These are phyloP conservation scores for Acmispon strigosus DNA, from an alignment of 306 rosid genomes.

Conservation along the genomic window DNA sequence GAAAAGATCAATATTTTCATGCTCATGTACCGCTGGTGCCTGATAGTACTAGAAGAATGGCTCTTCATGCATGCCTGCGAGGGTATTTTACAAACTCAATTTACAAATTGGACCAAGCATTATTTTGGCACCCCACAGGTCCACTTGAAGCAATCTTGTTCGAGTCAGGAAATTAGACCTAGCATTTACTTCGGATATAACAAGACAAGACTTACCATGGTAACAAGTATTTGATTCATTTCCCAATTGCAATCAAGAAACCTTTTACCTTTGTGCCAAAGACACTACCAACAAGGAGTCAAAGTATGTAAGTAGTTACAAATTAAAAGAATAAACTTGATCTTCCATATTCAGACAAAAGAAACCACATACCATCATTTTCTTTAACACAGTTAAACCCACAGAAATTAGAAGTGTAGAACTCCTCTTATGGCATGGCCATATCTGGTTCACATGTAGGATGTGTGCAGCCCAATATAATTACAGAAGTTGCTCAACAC, in stretches of 20 bases:
- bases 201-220: not conserved
- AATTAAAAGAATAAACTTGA: not conserved
- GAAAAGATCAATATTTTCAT: not conserved
- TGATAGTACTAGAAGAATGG: no score
- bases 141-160: no score
- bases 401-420: not conserved
- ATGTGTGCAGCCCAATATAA: not conserved
- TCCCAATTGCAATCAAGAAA: not conserved
- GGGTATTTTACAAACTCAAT: no score
- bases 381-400: not conserved
- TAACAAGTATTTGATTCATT: not conserved
- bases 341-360: not conserved
- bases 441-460: not conserved
- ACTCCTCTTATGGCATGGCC: slow-evolving; percentile 5
- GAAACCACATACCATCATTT: not conserved
- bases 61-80: no score
- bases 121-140: no score
- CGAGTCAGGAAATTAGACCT: no score
- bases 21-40: no score
- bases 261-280: not conserved
- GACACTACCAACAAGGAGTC: not conserved
- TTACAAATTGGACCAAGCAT: not conserved
- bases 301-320: not conserved
- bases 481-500: not conserved
- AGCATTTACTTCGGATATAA: not conserved